These are phyloP conservation scores for Simplicillium aogashimaense DNA, from an alignment of 2,329 filamentous ascomycete genomes.

Conservation along the genomic window DNA sequence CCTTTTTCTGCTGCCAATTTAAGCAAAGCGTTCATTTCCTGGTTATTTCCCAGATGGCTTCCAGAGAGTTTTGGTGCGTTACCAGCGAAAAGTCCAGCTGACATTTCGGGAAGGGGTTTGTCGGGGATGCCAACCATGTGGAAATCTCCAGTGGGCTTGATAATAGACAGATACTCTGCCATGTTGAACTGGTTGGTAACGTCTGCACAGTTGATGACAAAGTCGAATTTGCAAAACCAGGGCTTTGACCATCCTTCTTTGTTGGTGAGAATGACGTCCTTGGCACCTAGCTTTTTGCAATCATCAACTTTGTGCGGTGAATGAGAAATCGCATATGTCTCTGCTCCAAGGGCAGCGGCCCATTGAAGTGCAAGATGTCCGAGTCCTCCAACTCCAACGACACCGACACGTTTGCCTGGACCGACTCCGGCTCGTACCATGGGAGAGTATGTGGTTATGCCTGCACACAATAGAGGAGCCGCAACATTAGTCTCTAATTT, in stretches of 20 bases:
- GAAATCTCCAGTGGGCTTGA: slow-evolving; percentile 44
- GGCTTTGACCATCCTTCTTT: slow-evolving; percentile 48
- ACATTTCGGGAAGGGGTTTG: slow-evolving; percentile 31
- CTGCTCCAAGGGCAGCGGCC: slow-evolving; percentile 59
- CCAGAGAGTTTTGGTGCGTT: slow-evolving; percentile 19
- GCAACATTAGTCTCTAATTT: slow-evolving; percentile 34
- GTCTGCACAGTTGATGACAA: slow-evolving; percentile 40
- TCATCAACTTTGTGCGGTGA: slow-evolving; percentile 48
- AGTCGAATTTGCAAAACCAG: slow-evolving; percentile 39
- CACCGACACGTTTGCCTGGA: slow-evolving; percentile 59
- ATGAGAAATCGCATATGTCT: slow-evolving; percentile 55
- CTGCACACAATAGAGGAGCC: slow-evolving; percentile 68
- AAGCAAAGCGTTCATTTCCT: slow-evolving; percentile 49
- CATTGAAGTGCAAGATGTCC: slow-evolving; percentile 67
- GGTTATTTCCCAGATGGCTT: slow-evolving; percentile 52
- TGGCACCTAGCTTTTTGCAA: slow-evolving; percentile 52
- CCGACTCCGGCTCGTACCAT: slow-evolving; percentile 57
- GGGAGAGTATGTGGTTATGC: slow-evolving; percentile 64
- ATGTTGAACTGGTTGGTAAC: slow-evolving; percentile 45
- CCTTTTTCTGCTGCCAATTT: slow-evolving; percentile 44
- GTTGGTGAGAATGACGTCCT: slow-evolving; percentile 35
- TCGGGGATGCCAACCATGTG: slow-evolving; percentile 50
- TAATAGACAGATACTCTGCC: slow-evolving; percentile 35
- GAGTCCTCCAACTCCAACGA: slow-evolving; percentile 64
- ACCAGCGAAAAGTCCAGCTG: slow-evolving; percentile 22